phyloP scores from a whole-genome alignment of 2,329 filamentous ascomycete genomes.

The Microcyclospora pomicola region DNA sequence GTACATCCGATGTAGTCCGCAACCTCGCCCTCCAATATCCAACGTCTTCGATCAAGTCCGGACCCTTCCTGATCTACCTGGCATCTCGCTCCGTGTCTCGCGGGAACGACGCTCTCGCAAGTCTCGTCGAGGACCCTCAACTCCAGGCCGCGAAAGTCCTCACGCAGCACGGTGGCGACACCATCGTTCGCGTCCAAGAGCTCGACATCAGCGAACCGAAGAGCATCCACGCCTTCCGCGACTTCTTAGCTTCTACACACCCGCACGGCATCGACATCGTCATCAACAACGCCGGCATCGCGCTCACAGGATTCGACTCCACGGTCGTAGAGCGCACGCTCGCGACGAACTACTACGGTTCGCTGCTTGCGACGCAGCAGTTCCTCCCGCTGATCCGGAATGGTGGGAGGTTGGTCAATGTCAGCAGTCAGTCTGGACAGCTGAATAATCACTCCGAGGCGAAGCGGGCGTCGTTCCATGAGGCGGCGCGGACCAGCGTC shows the following conservation, averaged over 20 bases:
- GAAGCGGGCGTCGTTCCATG: slow-evolving; percentile 31
- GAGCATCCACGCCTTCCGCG: slow-evolving; percentile 32
- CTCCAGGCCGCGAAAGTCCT: slow-evolving; percentile 36
- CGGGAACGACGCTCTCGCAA: slow-evolving; percentile 34
- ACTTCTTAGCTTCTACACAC: slow-evolving; percentile 31
- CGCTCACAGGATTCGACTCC: slow-evolving; percentile 26
- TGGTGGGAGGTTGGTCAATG: slow-evolving; percentile 36
- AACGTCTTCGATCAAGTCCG: slow-evolving; percentile 32
- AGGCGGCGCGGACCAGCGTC: slow-evolving; percentile 11
- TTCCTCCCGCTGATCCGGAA: slow-evolving; percentile 35
- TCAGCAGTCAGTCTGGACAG: slow-evolving; percentile 32
- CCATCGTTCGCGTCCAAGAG: slow-evolving; percentile 34
- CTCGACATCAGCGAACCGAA: slow-evolving; percentile 35
- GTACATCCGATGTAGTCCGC: slow-evolving; percentile 25
- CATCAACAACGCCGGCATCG: slow-evolving; percentile 39
- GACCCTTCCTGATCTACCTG: slow-evolving; percentile 39
- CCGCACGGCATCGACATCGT: slow-evolving; percentile 38
- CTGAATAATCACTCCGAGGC: slow-evolving; percentile 34
- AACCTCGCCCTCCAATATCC: slow-evolving; percentile 42
- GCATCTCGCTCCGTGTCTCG: slow-evolving; percentile 36
- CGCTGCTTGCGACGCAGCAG: slow-evolving; percentile 30
- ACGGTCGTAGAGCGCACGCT: slow-evolving; percentile 37
- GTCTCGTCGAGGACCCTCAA: slow-evolving; percentile 30
- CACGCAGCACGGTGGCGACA: slow-evolving; percentile 26
- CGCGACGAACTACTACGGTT: slow-evolving; percentile 40